Percentiles rank a stretch among this genome's conserved stretches.
These are phyloP conservation scores for Suillus occidentalis DNA, from an alignment of 768 basidiomycete genomes.

Conservation along the genomic window DNA sequence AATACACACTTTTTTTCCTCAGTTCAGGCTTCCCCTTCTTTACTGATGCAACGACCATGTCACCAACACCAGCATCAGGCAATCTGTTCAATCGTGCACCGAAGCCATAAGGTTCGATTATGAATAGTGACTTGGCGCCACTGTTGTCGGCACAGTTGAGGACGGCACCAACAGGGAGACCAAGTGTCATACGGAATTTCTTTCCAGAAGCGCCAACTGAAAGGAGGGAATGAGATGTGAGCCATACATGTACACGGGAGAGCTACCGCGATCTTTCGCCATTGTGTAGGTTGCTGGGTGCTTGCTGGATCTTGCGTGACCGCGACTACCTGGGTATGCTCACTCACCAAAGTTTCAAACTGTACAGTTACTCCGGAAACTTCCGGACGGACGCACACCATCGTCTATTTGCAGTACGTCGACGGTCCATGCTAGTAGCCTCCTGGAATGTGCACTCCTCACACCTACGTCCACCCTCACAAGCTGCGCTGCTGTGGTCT, in stretches of 20 bases:
- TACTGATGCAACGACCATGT: constrained; percentile 95
- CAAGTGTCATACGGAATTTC: constrained; percentile 94
- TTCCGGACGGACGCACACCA: not conserved
- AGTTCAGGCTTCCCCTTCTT: constrained; percentile 99
- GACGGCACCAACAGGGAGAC: constrained; percentile 92
- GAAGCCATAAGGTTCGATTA: constrained; percentile 95
- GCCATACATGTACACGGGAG: not conserved
- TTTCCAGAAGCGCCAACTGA: constrained; percentile 75
- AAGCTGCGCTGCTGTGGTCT: not conserved
- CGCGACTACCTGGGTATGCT: not conserved
- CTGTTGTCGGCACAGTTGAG: constrained; percentile 99
- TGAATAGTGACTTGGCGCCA: constrained; percentile 92
- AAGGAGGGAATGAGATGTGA: constrained; percentile 7
- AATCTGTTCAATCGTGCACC: constrained; percentile 97
- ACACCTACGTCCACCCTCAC: not conserved
- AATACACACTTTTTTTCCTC: constrained; percentile 93
- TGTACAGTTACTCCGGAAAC: not conserved
- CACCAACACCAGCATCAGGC: constrained; percentile 92
- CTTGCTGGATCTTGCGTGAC: constrained; percentile 1
- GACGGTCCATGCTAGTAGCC: not conserved
- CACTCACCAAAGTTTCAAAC: constrained; percentile 4
- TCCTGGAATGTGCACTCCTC: not conserved
- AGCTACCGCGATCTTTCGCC: constrained; percentile 5
- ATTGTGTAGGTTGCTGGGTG: constrained; percentile 1
- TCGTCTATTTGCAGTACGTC: not conserved